Evolutionary conservation across 352 stramenopile species (phyloP).

Genomic region (Discostella stelligera): DNA sequence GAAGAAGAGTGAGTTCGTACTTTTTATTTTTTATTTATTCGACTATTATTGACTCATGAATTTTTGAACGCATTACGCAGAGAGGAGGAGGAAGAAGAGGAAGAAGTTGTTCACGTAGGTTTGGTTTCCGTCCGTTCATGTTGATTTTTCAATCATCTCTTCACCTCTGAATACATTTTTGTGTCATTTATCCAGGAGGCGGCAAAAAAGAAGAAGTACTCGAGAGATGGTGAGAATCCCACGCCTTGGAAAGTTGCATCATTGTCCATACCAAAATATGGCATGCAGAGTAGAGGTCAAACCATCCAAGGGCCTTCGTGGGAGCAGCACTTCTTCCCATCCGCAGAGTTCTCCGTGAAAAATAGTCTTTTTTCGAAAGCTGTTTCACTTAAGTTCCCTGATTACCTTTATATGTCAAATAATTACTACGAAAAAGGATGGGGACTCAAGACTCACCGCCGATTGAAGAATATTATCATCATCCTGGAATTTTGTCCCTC

Average conservation of each 20-base stretch:
- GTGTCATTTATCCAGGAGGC: constrained; percentile 67
- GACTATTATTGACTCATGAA: background rate
- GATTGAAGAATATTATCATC: constrained; percentile 91
- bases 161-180: background rate
- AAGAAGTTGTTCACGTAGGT: constrained; percentile 83
- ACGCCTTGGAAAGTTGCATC: constrained; percentile 83
- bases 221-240: constrained; percentile 87
- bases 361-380: constrained; percentile 83
- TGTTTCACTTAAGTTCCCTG: constrained; percentile 71
- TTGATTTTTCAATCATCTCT: background rate
- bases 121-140: constrained; percentile 1
- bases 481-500: constrained; percentile 88
- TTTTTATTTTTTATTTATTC: constrained; percentile 13
- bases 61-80: background rate
- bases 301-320: constrained; percentile 56
- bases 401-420: constrained; percentile 80
- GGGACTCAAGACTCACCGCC: constrained; percentile 86
- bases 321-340: constrained; percentile 83
- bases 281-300: constrained; percentile 44
- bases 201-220: constrained; percentile 89
- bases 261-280: constrained; percentile 64
- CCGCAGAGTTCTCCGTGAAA: constrained; percentile 84
- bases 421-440: constrained; percentile 85
- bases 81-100: constrained; percentile 87
- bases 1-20: constrained; percentile 69